Evolutionary conservation across 2,329 filamentous ascomycete genomes (phyloP), one percentile per base, ranked within the genome.

Genomic region (Trichoderma brevicompactum): DNA sequence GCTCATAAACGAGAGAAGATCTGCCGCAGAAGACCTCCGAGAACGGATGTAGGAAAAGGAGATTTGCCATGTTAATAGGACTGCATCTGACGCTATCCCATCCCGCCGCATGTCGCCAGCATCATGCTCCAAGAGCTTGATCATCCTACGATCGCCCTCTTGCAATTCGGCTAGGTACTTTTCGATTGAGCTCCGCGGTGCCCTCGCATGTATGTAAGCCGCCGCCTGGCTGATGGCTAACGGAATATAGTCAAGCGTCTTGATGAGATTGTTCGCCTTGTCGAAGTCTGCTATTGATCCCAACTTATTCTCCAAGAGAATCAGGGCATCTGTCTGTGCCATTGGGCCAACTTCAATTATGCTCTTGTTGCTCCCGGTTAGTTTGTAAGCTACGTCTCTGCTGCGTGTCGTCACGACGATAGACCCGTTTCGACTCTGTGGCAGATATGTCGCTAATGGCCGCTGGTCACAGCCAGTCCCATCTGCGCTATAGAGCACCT

Each of bases 1-100:
- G 71, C 80, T 81, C 77, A 83, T 79, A 5, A 83, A 72, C 1
- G 79, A 79, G 0, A 83, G 68, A 12, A 83, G 68, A n/a, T 79
- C 69, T 2, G 80, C 75, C 7, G 81, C 81, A 5, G 73, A 73
- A 4, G 60, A 71, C 50, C 71, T 66, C 15, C 68, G 65, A 1
- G 68, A 65, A 12, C 71, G 74, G 46, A 82, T 79, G 15, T 79
- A 64, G 5, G 74, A 69, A 55, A 75, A 74, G 65, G 61, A 49
- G 1, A 63, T 50, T 5, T 43, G 7, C 54, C 61, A 67, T 4
- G 61, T 67, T 8, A 6, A 10, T 1, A 46, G 36, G 8, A 66
- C 53, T 9, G 65, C 15, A 23, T 66, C 49, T 13, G 15, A 40
- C 15, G 52, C 13, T 2, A n/a, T 36, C 3, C 7, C 23, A 13